Evolutionary conservation across 257 asterid genomes (phyloP), one percentile per base, ranked within the genome.

Genomic region (Solanum pinnatisectum): DNA sequence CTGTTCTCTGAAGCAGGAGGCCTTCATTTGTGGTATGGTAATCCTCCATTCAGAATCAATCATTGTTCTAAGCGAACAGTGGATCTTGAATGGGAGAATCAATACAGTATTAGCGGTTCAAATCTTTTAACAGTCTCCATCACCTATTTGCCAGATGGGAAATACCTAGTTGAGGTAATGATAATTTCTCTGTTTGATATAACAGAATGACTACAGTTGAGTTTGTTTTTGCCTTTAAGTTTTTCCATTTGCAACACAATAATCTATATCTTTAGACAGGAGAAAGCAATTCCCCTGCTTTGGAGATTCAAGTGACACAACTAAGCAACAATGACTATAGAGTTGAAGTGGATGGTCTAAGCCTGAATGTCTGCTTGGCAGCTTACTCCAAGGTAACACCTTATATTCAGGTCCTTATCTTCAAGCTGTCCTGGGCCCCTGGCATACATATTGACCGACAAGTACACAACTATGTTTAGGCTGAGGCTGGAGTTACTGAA

Each of bases 11-110:
- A 76, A 73, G 74, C 95, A 96, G 99, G 96, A 87, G 81, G 84
- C 52, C 90, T 91, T 67, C 92, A 98, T 46, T 52, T 94, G 87
- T 97, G 99, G 99, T 97, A 94, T 92, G 88, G 90, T 86, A 90
- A 94, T 88, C 98, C 98, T 85, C 98, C 99, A 88, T 96, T 95
- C 91, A 94, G 98, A 89, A 96, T 95, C 89, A 92, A 96, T 87
- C 94, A 93, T 86, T 86, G 22, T 93, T 94, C 96, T 60, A 91
- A 90, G 83, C 90, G 86, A 84, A 91, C 89, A 30, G 89, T 96
- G 93, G 97, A 95, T 89, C 94, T 97, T 87, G 95, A 95, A 87
- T 93, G 97, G 95, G 98, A 93, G 88, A 93, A 95, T 86, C 98
- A 95, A 89, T 89, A 88, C 87, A 89, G 85, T 90, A 90, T 89